Base-by-base conservation (phyloP, 2,329 filamentous ascomycete species). In the Cryoendolithus antarcticus region DNA sequence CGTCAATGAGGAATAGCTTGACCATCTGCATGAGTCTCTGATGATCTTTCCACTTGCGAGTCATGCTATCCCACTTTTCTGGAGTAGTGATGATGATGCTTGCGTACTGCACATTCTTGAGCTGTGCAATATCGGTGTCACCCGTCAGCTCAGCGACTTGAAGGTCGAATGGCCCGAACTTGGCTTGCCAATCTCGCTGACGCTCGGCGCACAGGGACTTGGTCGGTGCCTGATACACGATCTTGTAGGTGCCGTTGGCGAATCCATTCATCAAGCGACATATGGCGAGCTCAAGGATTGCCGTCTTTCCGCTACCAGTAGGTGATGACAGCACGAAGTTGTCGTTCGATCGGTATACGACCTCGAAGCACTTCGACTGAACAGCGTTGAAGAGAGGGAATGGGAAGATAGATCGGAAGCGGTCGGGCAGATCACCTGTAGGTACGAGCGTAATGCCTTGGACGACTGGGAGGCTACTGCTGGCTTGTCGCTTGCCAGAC, bases 31-130 rank as follows among this genome's bases (percentile, higher is more conserved):
- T 75, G 11, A 93, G 63, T 46, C 71, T 81, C 38, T 72, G 71
- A 51, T 93, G 81, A 49, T 93, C 85, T 49, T 79, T 77, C 86
- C 86, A 93, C 54, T 85, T 88, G 11, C 85, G 71, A 0, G 86
- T 93, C 57, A 91, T 79, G 43, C 83, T 89, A 55, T 93, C 85
- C 85, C 85, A 93, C 54, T 93, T 93, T 59, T 93, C 85, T 0
- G 86, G 85, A 0, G 85, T 93, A 0, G 86, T 91, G 45, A 93
- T 72, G 48, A 93, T 89, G 46, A 93, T 83, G 34, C 78, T 79
- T 3, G 84, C 84, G 48, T 69, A 75, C 44, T 85, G 78, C 4
- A 89, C 80, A 39, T 71, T 74, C 13, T 69, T 68, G 43, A 86
- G 67, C 48, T 88, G 77, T 4, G 64, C 61, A 37, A 72, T 66